phyloP scores from a whole-genome alignment of 331 rosid genomes.

The Rosa hybrid region DNA sequence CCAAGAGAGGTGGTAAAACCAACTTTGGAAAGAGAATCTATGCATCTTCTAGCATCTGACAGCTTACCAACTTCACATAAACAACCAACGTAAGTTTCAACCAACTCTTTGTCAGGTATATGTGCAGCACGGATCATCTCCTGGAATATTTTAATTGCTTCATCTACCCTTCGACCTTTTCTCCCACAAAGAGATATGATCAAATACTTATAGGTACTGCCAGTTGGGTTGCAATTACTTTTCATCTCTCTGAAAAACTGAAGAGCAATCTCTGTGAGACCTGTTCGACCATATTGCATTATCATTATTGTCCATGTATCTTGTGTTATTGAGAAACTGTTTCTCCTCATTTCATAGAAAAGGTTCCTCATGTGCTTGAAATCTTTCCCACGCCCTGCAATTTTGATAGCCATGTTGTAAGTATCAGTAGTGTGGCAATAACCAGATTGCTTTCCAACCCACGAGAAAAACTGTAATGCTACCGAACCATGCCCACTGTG shows the following conservation, averaged over 20 bases:
- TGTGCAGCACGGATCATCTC: conserved; percentile 61
- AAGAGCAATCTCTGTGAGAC: conserved; percentile 75
- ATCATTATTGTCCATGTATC: conserved; percentile 94
- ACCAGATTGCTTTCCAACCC: conserved; percentile 69
- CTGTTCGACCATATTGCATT: conserved; percentile 81
- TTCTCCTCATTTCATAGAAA: conserved; percentile 82
- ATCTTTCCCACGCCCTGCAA: conserved; percentile 84
- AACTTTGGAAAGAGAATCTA: conserved; percentile 48
- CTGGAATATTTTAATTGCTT: conserved; percentile 51
- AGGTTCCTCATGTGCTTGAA: conserved; percentile 87
- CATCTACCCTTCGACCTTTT: conserved; percentile 79
- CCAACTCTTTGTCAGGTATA: conserved; percentile 73
- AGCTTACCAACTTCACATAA: conserved; percentile 67
- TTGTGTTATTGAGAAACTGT: conserved; percentile 47
- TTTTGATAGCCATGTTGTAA: conserved; percentile 80
- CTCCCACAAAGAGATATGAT: conserved; percentile 63
- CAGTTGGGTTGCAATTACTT: conserved; percentile 51
- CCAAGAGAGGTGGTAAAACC: conserved; percentile 58
- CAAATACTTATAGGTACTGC: conserved; percentile 79
- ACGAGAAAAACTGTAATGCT: conserved; percentile 60
- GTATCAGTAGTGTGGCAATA: conserved; percentile 73
- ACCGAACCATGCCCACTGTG: conserved; percentile 49
- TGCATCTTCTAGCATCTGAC: conserved; percentile 61
- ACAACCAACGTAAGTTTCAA: conserved; percentile 65
- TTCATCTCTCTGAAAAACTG: conserved; percentile 71